Base-by-base conservation (phyloP, 495 filamentous ascomycete species). In the Ascodesmis nigricans region DNA sequence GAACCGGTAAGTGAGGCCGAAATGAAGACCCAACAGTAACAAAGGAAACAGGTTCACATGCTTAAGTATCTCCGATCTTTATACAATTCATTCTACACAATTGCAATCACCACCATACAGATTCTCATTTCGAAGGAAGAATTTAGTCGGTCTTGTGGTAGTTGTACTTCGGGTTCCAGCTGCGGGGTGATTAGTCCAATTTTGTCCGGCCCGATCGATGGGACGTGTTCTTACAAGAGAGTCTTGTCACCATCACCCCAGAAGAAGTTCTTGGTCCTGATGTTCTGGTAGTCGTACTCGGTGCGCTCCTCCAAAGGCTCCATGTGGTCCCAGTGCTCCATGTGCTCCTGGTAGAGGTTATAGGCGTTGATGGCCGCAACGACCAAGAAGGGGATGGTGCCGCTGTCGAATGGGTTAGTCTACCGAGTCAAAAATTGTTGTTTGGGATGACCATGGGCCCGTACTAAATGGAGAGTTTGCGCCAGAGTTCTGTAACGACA, bases 131-230 rank as follows among this genome's bases (percentile, higher is more conserved):
- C n/a, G n/a, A n/a, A n/a, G n/a, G n/a, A n/a, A n/a, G n/a, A 18
- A 26, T 17, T 37, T 37, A 29, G 7, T 37, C 35, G 26, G 24
- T 29, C 67, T 90, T 80, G 71, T 93, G 81, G 65, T 91, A 83
- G 68, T 97, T 97, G 63, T 91, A 80, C 19, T 60, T 64, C 41
- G 64, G 57, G 60, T 97, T 97, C 87, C 87, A 97, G 75, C 79
- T 87, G 55, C 42, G 13, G 24, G 9, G 39, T 24, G 11, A 23
- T 20, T 33, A 5, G 31, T 16, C 21, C 21, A 21, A 11, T 35
- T 23, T 14, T 2, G 20, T 10, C 17, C 31, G 7, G 8, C 18
- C 3, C 21, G 8, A 16, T 31, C 31, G 36, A 42, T 18, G 29
- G 29, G 20, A 24, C 25, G 36, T 10, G 16, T 39, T 65, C 72